Evolutionary conservation across 768 basidiomycete species (phyloP), one percentile per base, ranked within the genome.

Genomic region (Rhodotorula kratochvilovae): DNA sequence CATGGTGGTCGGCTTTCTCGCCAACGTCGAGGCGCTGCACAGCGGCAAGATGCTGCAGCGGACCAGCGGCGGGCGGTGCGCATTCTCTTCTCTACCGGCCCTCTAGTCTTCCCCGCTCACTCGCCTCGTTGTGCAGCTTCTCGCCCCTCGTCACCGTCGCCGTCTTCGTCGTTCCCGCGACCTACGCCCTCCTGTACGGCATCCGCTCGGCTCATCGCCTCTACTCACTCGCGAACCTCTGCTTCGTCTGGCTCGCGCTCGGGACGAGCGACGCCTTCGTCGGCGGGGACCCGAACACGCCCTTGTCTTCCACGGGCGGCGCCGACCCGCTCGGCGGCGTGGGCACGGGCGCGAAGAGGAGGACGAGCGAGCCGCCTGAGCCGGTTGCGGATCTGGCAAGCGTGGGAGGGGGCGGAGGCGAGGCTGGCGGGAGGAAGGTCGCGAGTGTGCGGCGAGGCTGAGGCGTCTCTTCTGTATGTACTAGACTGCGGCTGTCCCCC

Each of bases 151-250:
- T 59, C 17, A 64, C 74, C 2, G 27, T 61, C 35, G 0, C 35
- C 17, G 43, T 61, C 39, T 48, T 63, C n/a, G 31, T 50, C 7
- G 73, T 80, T 19, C 80, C 89, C 10, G 85, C 85, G 13, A 77
- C 78, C 12, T 79, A 84, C 5, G 86, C 89, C 57, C 86, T 90
- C 76, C 69, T 88, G n/a, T 79, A 85, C 55, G 91, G 90, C 23
- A 85, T 89, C n/a, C 82, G 87, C 36, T 83, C 81, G 75, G 85
- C 87, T 5, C 90, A 89, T 77, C 77, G 84, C 60, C 84, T 90
- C 51, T 89, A 89, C 77, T 87, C 90, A 63, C 83, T 80, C 45
- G 85, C 85, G 1, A 86, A 85, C 73, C 76, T 85, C 48, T 81
- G 81, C 16, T 73, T 86, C 29, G 45, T 61, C 31, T 71, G 60